phyloP scores from a whole-genome alignment of 2,329 filamentous ascomycete genomes.

The Colletotrichum lindemuthianum region DNA sequence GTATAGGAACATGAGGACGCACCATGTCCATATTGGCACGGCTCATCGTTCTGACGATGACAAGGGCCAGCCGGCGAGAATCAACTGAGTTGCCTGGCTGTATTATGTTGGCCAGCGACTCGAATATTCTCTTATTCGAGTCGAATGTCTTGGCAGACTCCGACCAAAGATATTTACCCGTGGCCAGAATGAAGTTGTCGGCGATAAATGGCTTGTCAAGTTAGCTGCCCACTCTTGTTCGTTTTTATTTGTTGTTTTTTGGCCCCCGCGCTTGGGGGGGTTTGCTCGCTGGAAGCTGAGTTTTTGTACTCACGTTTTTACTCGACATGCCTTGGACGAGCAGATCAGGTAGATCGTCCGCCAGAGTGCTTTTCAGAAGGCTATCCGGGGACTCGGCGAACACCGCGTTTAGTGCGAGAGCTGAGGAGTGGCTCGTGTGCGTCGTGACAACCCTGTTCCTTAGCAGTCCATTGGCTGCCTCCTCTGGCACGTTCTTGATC shows the following conservation, averaged over 20 bases:
- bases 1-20: slow-evolving; percentile 79
- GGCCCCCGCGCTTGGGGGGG: no score
- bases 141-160: slow-evolving; percentile 78
- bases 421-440: slow-evolving; percentile 79
- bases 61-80: slow-evolving; percentile 85
- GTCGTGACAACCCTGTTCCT: slow-evolving; percentile 83
- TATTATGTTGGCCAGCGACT: slow-evolving; percentile 79
- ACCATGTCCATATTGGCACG: slow-evolving; percentile 83
- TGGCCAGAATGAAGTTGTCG: slow-evolving; percentile 88
- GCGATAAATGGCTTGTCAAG: slow-evolving; percentile 76
- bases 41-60: slow-evolving; percentile 86
- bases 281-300: neutral
- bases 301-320: slow-evolving; percentile 71
- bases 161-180: slow-evolving; percentile 87
- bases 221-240: no score
- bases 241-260: no score
- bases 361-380: slow-evolving; percentile 72
- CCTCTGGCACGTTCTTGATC: slow-evolving; percentile 83
- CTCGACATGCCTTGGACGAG: slow-evolving; percentile 83
- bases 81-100: slow-evolving; percentile 82
- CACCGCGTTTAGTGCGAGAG: slow-evolving; percentile 89
- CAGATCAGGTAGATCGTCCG: slow-evolving; percentile 78
- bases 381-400: slow-evolving; percentile 81
- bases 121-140: slow-evolving; percentile 80
- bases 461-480: slow-evolving; percentile 68